These are phyloP conservation scores for Cucurbita moschata DNA, from an alignment of 306 rosid genomes.

Conservation along the genomic window DNA sequence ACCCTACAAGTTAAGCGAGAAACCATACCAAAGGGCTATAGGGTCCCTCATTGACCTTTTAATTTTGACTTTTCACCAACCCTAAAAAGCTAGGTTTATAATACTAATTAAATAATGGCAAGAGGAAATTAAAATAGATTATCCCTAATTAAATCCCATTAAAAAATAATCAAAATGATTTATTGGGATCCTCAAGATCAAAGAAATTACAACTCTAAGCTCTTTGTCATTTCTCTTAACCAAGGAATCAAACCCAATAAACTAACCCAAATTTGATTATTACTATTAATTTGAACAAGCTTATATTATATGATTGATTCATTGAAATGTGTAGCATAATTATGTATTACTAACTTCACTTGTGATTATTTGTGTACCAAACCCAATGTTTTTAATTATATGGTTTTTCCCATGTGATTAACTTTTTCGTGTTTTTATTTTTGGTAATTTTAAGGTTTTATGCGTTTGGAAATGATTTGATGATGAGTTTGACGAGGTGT, in stretches of 20 bases:
- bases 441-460: not conserved
- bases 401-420: not conserved
- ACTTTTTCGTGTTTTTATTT: not conserved
- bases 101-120: not conserved
- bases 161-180: not conserved
- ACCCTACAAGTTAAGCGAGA: not conserved
- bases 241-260: not conserved
- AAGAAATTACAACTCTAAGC: not conserved
- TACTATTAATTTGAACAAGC: not conserved
- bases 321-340: not conserved
- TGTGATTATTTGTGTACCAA: not conserved
- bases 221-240: not conserved
- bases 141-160: not conserved
- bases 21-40: not conserved
- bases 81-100: not conserved
- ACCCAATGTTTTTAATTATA: not conserved
- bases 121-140: not conserved
- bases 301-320: not conserved
- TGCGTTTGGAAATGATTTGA: not conserved
- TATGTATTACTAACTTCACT: not conserved
- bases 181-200: not conserved
- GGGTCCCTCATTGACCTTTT: conserved; percentile 2
- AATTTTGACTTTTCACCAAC: not conserved
- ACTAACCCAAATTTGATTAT: not conserved
- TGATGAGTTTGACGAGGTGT: not conserved